Conservation (phyloP, 345 rosid species). For the Eucalyptus globulus region DNA sequence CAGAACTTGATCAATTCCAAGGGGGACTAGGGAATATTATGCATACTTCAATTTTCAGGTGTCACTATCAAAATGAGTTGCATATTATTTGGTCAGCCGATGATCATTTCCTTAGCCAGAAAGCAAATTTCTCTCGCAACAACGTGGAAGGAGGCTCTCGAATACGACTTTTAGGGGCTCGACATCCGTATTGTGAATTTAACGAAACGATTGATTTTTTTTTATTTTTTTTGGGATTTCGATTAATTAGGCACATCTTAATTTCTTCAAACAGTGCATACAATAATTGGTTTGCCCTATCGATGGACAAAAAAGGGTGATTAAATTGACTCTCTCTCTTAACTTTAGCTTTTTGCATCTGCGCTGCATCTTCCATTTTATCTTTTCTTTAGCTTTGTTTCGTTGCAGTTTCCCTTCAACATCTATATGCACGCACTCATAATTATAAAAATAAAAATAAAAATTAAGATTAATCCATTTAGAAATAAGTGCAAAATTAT, state of each 20-base stretch:
- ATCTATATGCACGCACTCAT: neutral
- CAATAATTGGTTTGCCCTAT: neutral
- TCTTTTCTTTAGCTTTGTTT: neutral
- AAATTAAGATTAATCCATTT: neutral
- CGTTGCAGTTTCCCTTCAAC: neutral
- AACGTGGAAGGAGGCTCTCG: neutral
- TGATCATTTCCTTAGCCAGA: neutral
- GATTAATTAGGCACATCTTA: neutral
- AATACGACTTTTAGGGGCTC: neutral
- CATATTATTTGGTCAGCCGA: neutral
- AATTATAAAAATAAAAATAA: neutral
- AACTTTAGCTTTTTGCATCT: neutral
- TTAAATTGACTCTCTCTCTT: neutral
- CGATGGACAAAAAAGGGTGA: neutral
- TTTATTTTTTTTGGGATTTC: neutral
- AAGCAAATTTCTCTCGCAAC: neutral
- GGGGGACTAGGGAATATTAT: neutral
- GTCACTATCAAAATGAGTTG: neutral
- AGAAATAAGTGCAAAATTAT: neutral
- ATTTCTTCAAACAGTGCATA: neutral
- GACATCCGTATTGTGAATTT: neutral
- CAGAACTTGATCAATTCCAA: neutral
- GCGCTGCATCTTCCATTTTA: neutral
- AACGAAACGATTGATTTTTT: neutral
- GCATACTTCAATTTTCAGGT: neutral